Evolutionary conservation across 148 eudicot genomes (phyloP), one percentile per base, ranked within the genome.

Genomic region (Salicornia ramosissima): DNA sequence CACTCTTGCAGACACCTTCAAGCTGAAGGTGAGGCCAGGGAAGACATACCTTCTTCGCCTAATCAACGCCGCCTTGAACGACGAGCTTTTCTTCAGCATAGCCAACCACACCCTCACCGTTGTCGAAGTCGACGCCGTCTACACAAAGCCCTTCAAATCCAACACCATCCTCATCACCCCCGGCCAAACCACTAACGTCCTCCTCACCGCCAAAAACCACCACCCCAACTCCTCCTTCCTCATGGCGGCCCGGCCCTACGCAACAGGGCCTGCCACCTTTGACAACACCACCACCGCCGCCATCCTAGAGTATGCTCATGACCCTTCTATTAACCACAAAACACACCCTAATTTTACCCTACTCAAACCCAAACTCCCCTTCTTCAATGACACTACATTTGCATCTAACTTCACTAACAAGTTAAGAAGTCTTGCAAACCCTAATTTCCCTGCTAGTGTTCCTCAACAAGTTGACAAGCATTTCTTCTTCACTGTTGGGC

Each of bases 51-150:
- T 78, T 33, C 74, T 78, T 3, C 74, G 81, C 1, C 15, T 78
- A n/a, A 53, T 73, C 68, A 78, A 74, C 12, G 77, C 77, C 30
- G 81, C 77, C 63, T 74, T 78, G 67, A 78, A 78, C 16, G 77
- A 78, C 30, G 81, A 78, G 52, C 67, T 78, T 39, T 74, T 73
- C 55, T 74, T 78, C 58, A 73, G 70, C 46, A 69, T 78, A 19
- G 81, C 77, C 0, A 64, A 69, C 52, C 81, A 78, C 28, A 45
- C 51, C 10, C 52, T 78, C 36, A 78, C 70, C 1, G 74, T 78
- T 0, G 80, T 77, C 24, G 80, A 77, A 51, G 76, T 46, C 26
- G 80, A 77, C 39, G 79, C 80, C 0, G 18, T 61, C 61, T 77
- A 77, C 5, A 66, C 64, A 3, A 77, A 71, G 25, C 80, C 80